These are phyloP conservation scores for Solanum virginianum DNA, from an alignment of 257 asterid genomes.

Conservation along the genomic window DNA sequence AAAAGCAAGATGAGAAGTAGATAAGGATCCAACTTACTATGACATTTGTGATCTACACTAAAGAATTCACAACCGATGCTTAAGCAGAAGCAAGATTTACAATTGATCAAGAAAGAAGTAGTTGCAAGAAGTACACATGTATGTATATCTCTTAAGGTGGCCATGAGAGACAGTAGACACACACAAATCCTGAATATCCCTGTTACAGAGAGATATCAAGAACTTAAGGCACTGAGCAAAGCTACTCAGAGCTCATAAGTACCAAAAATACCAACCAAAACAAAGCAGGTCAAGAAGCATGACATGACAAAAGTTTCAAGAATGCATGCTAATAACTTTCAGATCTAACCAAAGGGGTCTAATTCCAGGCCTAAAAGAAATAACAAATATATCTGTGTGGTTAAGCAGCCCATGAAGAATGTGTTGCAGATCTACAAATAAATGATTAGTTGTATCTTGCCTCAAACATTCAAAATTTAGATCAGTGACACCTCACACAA, in stretches of 20 bases:
- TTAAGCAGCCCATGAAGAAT: not conserved
- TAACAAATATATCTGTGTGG: not conserved
- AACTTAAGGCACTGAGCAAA: not conserved
- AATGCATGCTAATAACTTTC: not conserved
- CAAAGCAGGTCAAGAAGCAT: not conserved
- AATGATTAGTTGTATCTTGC: not conserved
- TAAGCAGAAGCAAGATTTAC: not conserved
- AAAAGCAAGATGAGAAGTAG: not conserved
- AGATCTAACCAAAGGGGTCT: not conserved
- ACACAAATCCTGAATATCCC: not conserved
- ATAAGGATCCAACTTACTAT: not conserved
- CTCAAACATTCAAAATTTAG: not conserved
- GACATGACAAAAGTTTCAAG: not conserved
- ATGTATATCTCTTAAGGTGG: not conserved
- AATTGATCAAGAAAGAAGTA: not conserved
- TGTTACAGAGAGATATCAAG: not conserved
- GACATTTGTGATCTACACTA: not conserved
- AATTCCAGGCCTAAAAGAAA: not conserved
- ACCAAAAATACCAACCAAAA: not conserved
- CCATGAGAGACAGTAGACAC: not conserved
- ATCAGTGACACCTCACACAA: not conserved
- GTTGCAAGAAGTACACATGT: not conserved
- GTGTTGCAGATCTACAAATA: not conserved
- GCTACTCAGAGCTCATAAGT: not conserved
- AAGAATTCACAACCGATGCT: not conserved